A percentile compares a stretch with the other conserved stretches of the same genome.
These are phyloP conservation scores for Leccinum variabile DNA, from an alignment of 1,284 basidiomycete species.

Conservation along the genomic window DNA sequence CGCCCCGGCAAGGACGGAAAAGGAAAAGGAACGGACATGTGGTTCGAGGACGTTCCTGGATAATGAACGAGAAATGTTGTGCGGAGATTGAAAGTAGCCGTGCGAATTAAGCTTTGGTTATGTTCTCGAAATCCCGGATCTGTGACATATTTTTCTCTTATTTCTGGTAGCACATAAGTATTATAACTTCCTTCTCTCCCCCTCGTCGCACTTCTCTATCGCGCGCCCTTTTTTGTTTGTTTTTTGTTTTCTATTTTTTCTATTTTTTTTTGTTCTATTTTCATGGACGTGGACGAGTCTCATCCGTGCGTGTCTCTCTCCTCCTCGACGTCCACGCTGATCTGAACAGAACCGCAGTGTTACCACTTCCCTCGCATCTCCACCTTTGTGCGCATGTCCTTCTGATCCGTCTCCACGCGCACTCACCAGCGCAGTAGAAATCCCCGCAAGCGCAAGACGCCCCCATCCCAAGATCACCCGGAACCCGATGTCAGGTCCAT, in stretches of 20 bases:
- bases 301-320: slow-evolving; percentile 21
- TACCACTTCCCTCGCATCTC: slow-evolving; percentile 11
- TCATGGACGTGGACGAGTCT: slow-evolving; percentile 22
- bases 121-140: slow-evolving; percentile 42
- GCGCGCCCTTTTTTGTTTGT: slow-evolving; percentile 3
- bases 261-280: background rate
- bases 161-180: slow-evolving; percentile 39
- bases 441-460: slow-evolving; percentile 46
- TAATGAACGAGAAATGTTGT: slow-evolving; percentile 32
- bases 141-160: slow-evolving; percentile 43
- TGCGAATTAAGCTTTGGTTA: slow-evolving; percentile 39
- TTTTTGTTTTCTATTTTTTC: slow-evolving; percentile 3
- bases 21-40: slow-evolving; percentile 17
- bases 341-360: slow-evolving; percentile 22
- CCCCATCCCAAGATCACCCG: slow-evolving; percentile 28
- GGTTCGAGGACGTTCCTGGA: slow-evolving; percentile 37
- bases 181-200: slow-evolving; percentile 31
- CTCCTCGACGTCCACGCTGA: slow-evolving; percentile 11
- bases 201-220: slow-evolving; percentile 14
- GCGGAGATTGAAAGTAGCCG: slow-evolving; percentile 38
- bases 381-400: slow-evolving; percentile 25
- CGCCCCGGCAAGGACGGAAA: slow-evolving; percentile 22
- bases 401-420: slow-evolving; percentile 22
- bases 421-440: slow-evolving; percentile 21
- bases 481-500: slow-evolving; percentile 20